Evolutionary conservation across 345 rosid species (phyloP).

Genomic region (Clarkia xantiana): DNA sequence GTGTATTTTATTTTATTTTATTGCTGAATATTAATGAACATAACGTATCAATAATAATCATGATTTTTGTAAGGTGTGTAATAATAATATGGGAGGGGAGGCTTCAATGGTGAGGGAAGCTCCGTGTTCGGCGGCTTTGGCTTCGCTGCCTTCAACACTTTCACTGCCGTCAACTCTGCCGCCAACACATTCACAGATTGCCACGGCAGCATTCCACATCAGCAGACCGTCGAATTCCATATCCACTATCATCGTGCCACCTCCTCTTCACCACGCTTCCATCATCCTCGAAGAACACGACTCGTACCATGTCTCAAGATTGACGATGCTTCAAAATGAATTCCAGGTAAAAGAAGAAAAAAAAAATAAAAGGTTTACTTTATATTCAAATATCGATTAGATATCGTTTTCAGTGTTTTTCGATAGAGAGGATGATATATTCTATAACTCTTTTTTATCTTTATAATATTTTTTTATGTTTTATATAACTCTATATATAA

Average conservation of each 20-base stretch:
- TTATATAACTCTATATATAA: too few species aligned
- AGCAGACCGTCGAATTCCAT: conserved; percentile 71
- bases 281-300: conserved; percentile 49
- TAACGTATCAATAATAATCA: neutral
- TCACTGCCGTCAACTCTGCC: neutral
- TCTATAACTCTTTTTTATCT: too few species aligned
- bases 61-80: conserved; percentile 29
- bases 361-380: too few species aligned
- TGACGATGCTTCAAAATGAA: conserved; percentile 73
- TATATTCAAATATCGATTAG: too few species aligned
- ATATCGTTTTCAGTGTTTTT: too few species aligned
- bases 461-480: too few species aligned
- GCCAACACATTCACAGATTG: conserved; percentile 26
- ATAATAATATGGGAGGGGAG: conserved; percentile 25
- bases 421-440: too few species aligned
- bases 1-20: too few species aligned
- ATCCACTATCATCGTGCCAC: conserved; percentile 61
- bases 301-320: conserved; percentile 57
- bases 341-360: conserved; percentile 79
- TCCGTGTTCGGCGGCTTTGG: conserved; percentile 30
- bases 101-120: conserved; percentile 58
- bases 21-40: neutral
- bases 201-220: conserved; percentile 62
- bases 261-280: conserved; percentile 71
- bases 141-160: conserved; percentile 19